These are phyloP conservation scores for Xylaria multiplex DNA, from an alignment of 2,329 filamentous ascomycete species.

Conservation along the genomic window DNA sequence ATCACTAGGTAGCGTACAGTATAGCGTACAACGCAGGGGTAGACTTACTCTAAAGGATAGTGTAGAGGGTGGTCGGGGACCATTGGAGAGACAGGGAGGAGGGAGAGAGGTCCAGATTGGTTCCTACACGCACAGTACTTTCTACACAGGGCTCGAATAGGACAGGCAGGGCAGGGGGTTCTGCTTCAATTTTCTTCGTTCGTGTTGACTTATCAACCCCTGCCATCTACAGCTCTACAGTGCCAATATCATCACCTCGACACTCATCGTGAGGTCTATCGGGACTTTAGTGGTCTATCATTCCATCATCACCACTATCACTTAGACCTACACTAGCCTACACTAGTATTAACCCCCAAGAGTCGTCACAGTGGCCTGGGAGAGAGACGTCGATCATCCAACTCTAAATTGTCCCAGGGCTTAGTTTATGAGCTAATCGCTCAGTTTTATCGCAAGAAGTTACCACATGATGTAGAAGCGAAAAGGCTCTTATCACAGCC, in stretches of 20 bases:
- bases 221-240: conserved; percentile 32
- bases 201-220: conserved; percentile 26
- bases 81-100: conserved; percentile 36
- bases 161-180: conserved; percentile 24
- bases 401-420: not conserved
- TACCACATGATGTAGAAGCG: no score
- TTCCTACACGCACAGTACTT: conserved; percentile 38
- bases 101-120: conserved; percentile 34
- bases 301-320: conserved; percentile 29
- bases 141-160: conserved; percentile 26
- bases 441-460: not conserved
- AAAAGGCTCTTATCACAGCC: not conserved
- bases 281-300: conserved; percentile 34
- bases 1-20: conserved; percentile 11
- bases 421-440: conserved; percentile 2
- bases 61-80: conserved; percentile 28
- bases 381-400: not conserved
- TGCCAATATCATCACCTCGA: not conserved
- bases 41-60: conserved; percentile 7
- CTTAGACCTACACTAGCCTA: not conserved
- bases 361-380: no score
- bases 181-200: conserved; percentile 29
- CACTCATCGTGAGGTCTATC: conserved; percentile 10
- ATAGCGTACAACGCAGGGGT: conserved; percentile 22
- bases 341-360: not conserved